Evolutionary conservation across 345 rosid genomes (phyloP).

Genomic region (Populus pruinosa): DNA sequence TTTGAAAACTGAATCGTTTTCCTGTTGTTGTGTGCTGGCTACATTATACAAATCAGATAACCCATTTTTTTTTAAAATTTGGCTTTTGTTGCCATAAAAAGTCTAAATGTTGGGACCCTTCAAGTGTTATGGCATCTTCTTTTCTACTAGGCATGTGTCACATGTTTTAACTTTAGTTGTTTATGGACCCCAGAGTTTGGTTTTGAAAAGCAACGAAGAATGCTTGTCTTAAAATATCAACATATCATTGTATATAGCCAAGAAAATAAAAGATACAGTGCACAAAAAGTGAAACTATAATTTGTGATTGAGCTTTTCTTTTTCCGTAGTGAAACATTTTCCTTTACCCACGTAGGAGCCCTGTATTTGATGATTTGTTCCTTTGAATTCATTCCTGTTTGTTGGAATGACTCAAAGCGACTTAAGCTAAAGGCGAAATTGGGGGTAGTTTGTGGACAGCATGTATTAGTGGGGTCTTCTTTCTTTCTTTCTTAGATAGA

Average conservation of each 20-base stretch:
- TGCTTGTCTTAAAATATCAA: background rate
- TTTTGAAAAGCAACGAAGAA: background rate
- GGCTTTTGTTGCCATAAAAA: constrained; percentile 13
- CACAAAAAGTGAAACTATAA: background rate
- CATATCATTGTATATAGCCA: background rate
- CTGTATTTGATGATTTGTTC: background rate
- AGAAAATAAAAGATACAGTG: background rate
- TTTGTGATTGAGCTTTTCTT: background rate
- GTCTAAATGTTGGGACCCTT: constrained; percentile 7
- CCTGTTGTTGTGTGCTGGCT: background rate
- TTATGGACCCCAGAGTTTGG: background rate
- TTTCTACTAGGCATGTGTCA: constrained; percentile 19
- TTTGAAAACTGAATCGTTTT: too few species aligned
- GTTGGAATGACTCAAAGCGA: constrained; percentile 14
- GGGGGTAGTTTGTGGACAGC: background rate
- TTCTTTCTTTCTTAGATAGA: constrained; percentile 4
- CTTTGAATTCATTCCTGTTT: background rate
- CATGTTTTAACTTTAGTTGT: constrained; percentile 9
- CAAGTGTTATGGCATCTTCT: constrained; percentile 14
- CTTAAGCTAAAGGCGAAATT: background rate
- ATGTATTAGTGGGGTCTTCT: constrained; percentile 14
- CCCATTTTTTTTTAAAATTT: background rate
- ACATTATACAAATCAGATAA: background rate
- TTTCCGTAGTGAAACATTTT: background rate
- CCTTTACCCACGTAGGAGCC: background rate